A percentile compares a stretch with the other conserved stretches of the same genome.
phyloP scores from a whole-genome alignment of 2,329 filamentous ascomycete genomes.

The Emericellopsis atlantica region DNA sequence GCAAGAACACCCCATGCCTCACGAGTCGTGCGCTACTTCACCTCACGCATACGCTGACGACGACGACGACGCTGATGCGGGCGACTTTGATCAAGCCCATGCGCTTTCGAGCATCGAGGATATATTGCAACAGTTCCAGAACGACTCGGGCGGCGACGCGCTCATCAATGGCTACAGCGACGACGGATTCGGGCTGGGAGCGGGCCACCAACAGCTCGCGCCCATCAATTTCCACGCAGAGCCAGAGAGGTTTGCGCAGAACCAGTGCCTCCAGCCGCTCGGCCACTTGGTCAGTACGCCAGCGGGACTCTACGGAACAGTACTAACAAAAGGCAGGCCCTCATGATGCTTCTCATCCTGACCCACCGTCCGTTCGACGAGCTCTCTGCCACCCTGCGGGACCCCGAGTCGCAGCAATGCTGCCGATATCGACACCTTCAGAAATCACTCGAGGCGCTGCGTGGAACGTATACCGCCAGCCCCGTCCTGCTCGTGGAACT shows the following conservation, averaged over 20 bases:
- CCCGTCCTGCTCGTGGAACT: conserved; percentile 19
- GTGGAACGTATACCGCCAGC: conserved; percentile 2
- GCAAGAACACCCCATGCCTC: no score
- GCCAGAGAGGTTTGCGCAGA: conserved; percentile 22
- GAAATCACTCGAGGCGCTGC: conserved; percentile 17
- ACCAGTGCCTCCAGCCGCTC: conserved; percentile 23
- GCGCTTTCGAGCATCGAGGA: conserved; percentile 25
- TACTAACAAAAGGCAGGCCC: not conserved
- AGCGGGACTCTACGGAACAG: no score
- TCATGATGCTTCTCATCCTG: conserved; percentile 19
- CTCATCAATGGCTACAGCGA: not conserved
- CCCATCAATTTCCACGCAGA: conserved; percentile 19
- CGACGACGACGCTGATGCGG: conserved; percentile 2
- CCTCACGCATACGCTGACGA: not conserved
- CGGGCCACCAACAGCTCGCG: not conserved
- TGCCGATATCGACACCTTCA: conserved; percentile 17
- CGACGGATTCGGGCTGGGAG: not conserved
- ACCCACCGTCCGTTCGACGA: conserved; percentile 23
- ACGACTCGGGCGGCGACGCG: conserved; percentile 5
- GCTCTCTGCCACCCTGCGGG: conserved; percentile 17
- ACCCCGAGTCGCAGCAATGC: conserved; percentile 18
- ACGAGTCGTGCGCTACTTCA: not conserved
- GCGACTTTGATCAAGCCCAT: conserved; percentile 25
- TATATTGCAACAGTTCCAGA: conserved; percentile 20
- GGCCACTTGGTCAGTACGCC: conserved; percentile 24